Percentiles rank a stretch among this genome's conserved stretches.
Evolutionary conservation across 352 stramenopile genomes (phyloP).

Genomic region (Phytophthora crassamura): DNA sequence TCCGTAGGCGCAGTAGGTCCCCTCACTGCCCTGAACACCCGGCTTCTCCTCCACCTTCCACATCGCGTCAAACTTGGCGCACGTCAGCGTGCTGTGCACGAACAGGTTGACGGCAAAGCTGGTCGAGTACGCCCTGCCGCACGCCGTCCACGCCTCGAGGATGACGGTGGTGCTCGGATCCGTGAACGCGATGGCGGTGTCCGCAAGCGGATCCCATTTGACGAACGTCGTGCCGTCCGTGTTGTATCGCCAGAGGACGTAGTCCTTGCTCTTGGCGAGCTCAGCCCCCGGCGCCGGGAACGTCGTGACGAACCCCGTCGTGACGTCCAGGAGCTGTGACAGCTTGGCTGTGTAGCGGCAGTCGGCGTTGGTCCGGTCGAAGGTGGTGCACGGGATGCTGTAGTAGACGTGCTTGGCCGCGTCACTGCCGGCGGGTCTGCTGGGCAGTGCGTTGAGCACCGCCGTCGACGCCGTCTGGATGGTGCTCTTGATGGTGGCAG

Average conservation of each 20-base stretch:
- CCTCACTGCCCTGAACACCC: constrained; percentile 9
- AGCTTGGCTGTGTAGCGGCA: constrained; percentile 22
- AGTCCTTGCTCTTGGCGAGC: constrained; percentile 7
- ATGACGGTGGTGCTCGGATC: constrained; percentile 41
- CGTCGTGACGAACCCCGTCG: not conserved
- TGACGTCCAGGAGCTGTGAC: constrained; percentile 15
- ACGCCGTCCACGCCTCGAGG: constrained; percentile 66
- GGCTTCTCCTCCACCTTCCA: constrained; percentile 21
- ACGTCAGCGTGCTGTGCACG: constrained; percentile 33
- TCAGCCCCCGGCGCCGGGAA: constrained; percentile 5
- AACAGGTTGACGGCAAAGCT: constrained; percentile 49
- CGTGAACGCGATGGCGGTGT: constrained; percentile 34
- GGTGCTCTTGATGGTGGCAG: constrained; percentile 28
- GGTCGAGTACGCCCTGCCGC: constrained; percentile 33
- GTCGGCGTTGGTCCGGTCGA: constrained; percentile 12
- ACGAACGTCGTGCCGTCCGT: constrained; percentile 10
- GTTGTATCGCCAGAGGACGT: constrained; percentile 66
- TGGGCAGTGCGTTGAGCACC: constrained; percentile 37
- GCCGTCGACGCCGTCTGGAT: constrained; percentile 31
- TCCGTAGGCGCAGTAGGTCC: constrained; percentile 23
- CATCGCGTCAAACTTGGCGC: constrained; percentile 22
- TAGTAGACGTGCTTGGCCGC: constrained; percentile 21
- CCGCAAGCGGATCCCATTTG: constrained; percentile 12
- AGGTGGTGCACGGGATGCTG: constrained; percentile 22
- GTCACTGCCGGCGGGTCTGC: constrained; percentile 3